Evolutionary conservation across 208 protist species (phyloP), one percentile per base, ranked within the genome.

Genomic region (Trypanosoma boissoni): DNA sequence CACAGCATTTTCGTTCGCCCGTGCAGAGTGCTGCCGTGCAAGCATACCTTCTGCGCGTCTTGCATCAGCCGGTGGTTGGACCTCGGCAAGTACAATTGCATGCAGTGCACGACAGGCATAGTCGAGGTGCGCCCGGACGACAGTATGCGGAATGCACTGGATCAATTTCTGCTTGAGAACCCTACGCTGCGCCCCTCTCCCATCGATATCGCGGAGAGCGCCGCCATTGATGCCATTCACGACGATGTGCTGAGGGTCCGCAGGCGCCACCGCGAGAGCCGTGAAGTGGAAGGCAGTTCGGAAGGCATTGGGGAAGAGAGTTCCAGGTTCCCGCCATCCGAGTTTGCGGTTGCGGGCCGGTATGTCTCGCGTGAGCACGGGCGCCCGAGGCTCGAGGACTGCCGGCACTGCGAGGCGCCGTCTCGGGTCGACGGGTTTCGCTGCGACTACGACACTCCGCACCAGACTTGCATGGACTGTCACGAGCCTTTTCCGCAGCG

Each of bases 1-100:
- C 37, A 44, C 2, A 21, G 21, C 12, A 29, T 97, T 6, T 91
- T 86, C 46, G 63, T 80, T 64, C 86, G 88, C 0, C 86, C 87
- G 0, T 90, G 85, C 66, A 85, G 64, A 28, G 50, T 86, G 50
- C 58, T 95, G 53, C 92, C 92, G 8, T 97, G 92, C 53, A 80
- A 92, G 74, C 92, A 97, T 75, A 80, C 85, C 34, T 94, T 92
- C 58, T 97, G 92, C 55, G 80, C 81, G 2, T 52, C 64, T 9
- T 97, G 92, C 63, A 78, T 97, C 56, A 90, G 76, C 56, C 49
- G 54, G 29, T 90, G 83, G 80, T 14, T 92, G n/a, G 49, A 42
- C 9, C 28, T 69, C 24, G 62, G 65, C 0, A 64, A 64, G 37
- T 57, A 16, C 7, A 76, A 41, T n/a, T 97, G 92, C 55, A 71